Evolutionary conservation across 441 rosid genomes (phyloP).

Genomic region (Populus trichocarpa): DNA sequence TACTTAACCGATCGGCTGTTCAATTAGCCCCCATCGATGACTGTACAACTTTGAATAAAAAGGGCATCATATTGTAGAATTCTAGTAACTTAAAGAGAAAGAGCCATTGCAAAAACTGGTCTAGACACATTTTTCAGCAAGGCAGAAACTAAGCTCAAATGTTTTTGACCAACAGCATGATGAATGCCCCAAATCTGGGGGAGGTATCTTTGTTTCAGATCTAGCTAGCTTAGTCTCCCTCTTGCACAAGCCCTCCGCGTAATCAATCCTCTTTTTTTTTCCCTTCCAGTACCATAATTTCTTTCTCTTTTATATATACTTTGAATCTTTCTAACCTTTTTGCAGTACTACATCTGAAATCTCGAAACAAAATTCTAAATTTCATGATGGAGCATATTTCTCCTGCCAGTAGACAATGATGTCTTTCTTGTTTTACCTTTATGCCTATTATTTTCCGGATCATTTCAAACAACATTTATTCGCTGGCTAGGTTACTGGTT

Average conservation of each 20-base stretch:
- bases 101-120: background rate
- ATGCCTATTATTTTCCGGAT: background rate
- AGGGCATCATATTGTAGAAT: background rate
- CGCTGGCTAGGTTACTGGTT: background rate
- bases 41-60: background rate
- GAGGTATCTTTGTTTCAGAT: background rate
- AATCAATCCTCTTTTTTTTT: background rate
- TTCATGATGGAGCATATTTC: background rate
- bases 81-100: background rate
- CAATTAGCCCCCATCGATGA: too few relatives aligned
- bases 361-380: background rate
- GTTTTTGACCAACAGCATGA: background rate
- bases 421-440: background rate
- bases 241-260: background rate
- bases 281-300: background rate
- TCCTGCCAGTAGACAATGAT: background rate
- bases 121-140: background rate
- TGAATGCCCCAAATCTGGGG: background rate
- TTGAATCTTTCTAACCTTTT: background rate
- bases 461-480: background rate
- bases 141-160: background rate
- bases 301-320: background rate
- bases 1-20: too few relatives aligned
- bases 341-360: background rate
- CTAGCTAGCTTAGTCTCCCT: background rate